Conservation (phyloP, 345 rosid genomes). For the Excoecaria cochinchinensis region DNA sequence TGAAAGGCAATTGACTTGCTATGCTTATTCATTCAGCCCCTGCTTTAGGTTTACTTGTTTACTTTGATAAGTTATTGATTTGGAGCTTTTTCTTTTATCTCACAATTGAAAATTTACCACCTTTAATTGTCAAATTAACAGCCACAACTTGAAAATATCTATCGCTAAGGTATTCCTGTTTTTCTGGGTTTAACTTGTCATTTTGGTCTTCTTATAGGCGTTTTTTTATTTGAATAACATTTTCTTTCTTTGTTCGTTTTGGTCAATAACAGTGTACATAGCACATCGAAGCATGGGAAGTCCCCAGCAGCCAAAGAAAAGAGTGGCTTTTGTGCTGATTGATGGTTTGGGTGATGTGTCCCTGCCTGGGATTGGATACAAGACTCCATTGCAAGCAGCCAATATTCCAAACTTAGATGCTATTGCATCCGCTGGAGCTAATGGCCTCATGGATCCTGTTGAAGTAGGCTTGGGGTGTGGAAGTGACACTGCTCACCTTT, state of each 20-base stretch:
- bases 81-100: not conserved
- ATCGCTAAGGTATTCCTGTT: not conserved
- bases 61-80: not conserved
- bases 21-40: not conserved
- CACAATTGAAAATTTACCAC: not conserved
- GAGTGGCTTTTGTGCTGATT: slow-evolving; percentile 86
- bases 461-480: slow-evolving; percentile 99
- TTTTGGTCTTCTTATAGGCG: not conserved
- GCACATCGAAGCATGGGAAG: slow-evolving; percentile 37
- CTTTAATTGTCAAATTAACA: not conserved
- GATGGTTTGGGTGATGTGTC: slow-evolving; percentile 95
- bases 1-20: not conserved
- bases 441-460: slow-evolving; percentile 99
- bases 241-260: not conserved
- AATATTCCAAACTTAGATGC: slow-evolving; percentile 74
- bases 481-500: slow-evolving; percentile 98
- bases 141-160: no score
- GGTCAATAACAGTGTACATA: not conserved
- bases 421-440: slow-evolving; percentile 83
- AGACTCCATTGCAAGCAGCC: slow-evolving; percentile 83
- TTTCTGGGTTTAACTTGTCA: not conserved
- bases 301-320: slow-evolving; percentile 42
- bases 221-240: not conserved
- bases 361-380: slow-evolving; percentile 66
- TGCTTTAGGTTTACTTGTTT: not conserved